These are phyloP conservation scores for Sugiyamaella smithiae DNA, from an alignment of 805 yeast species.

Conservation along the genomic window DNA sequence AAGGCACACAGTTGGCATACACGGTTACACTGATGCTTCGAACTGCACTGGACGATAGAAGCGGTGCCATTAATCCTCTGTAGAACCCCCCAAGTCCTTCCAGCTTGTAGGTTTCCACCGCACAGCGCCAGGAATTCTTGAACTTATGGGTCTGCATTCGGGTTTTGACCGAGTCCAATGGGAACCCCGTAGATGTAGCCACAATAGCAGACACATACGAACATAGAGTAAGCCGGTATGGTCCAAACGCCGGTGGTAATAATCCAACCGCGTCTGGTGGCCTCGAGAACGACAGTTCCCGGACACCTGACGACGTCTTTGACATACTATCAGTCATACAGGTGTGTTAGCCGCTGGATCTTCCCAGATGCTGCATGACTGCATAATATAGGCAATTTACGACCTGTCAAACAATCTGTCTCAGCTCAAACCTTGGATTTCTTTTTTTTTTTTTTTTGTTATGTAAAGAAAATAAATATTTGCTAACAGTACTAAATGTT, in stretches of 20 bases:
- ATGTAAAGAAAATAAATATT: too few species aligned
- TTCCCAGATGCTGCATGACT: too few species aligned
- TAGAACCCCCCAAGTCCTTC: constrained; percentile 74
- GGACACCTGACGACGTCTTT: background rate
- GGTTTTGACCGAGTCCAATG: constrained; percentile 82
- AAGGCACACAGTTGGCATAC: constrained; percentile 53
- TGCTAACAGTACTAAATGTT: too few species aligned
- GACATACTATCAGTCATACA: background rate
- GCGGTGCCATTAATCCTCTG: constrained; percentile 67
- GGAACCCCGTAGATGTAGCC: constrained; percentile 73
- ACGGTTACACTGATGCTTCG: constrained; percentile 64
- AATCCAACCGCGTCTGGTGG: background rate
- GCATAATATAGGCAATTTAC: too few species aligned
- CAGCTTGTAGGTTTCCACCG: constrained; percentile 47
- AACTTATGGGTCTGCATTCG: constrained; percentile 78
- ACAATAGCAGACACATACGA: constrained; percentile 63
- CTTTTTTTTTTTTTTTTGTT: too few species aligned
- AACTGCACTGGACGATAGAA: constrained; percentile 57
- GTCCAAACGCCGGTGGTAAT: constrained; percentile 18
- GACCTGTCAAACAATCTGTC: too few species aligned
- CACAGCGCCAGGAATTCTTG: constrained; percentile 55
- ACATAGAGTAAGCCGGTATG: constrained; percentile 52
- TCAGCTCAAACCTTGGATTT: too few species aligned
- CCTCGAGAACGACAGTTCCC: background rate
- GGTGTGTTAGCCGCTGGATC: background rate